Percentiles rank a stretch among this genome's conserved stretches.
Conservation (phyloP, 768 basidiomycete genomes). For the Lactarius deliciosus region DNA sequence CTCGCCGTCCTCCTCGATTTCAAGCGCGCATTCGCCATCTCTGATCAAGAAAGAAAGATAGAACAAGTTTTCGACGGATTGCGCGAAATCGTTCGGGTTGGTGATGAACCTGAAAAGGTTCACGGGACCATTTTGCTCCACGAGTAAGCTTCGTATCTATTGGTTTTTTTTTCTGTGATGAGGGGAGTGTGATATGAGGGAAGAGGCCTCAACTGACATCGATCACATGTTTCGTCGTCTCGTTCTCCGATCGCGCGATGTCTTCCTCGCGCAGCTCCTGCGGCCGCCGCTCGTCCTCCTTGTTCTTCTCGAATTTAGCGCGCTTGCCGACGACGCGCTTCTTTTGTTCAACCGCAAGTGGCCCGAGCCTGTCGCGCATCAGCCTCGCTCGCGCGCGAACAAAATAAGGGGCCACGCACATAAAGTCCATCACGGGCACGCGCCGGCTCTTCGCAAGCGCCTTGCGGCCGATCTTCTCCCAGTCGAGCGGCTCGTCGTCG, state of each 20-base stretch:
- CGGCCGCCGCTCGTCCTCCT: conserved; percentile 65
- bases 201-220: conserved; percentile 47
- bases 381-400: conserved; percentile 2
- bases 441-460: conserved; percentile 78
- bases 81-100: conserved; percentile 88
- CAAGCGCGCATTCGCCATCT: conserved; percentile 77
- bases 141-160: conserved; percentile 64
- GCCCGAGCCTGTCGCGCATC: conserved; percentile 71
- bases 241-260: conserved; percentile 79
- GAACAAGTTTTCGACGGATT: conserved; percentile 96
- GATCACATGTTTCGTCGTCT: conserved; percentile 84
- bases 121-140: conserved; percentile 45
- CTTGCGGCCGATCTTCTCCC: conserved; percentile 84
- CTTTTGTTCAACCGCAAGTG: conserved; percentile 83
- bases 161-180: too few species aligned
- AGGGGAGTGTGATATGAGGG: background rate
- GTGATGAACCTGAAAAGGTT: conserved; percentile 88
- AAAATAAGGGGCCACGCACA: conserved; percentile 69
- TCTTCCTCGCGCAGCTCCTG: conserved; percentile 84
- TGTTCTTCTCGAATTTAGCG: conserved; percentile 68
- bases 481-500: conserved; percentile 54
- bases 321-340: conserved; percentile 62
- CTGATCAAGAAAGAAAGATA: conserved; percentile 91
- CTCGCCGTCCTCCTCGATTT: conserved; percentile 64
- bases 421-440: conserved; percentile 81